These are phyloP conservation scores for Leccinum subspadiceum DNA, from an alignment of 1,284 basidiomycete genomes.

Conservation along the genomic window DNA sequence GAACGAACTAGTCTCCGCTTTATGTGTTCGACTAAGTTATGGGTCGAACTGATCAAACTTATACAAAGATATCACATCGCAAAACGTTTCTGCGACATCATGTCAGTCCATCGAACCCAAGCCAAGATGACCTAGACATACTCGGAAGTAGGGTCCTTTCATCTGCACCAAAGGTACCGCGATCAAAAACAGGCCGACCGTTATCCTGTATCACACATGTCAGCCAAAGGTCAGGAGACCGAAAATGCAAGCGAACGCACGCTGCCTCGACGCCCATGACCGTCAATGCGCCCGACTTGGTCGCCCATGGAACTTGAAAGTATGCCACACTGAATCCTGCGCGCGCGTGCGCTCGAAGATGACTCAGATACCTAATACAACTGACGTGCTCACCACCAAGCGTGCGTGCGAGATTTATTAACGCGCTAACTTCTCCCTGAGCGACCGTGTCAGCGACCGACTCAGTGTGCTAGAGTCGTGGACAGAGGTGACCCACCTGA, in stretches of 20 bases:
- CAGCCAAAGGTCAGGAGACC: background rate
- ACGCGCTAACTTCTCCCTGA: constrained; percentile 51
- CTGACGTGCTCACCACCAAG: constrained; percentile 39
- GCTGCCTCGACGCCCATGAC: constrained; percentile 52
- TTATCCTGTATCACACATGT: background rate
- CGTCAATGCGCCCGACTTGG: constrained; percentile 44
- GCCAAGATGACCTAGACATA: constrained; percentile 26
- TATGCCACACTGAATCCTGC: constrained; percentile 51
- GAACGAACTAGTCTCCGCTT: too few species aligned
- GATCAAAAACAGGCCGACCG: constrained; percentile 44
- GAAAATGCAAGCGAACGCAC: constrained; percentile 23
- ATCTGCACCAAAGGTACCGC: constrained; percentile 45
- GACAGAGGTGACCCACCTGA: constrained; percentile 18
- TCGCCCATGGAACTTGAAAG: constrained; percentile 57
- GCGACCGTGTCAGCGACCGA: background rate
- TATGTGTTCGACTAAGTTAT: too few species aligned
- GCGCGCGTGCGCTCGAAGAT: background rate
- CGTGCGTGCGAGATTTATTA: constrained; percentile 51
- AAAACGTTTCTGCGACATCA: constrained; percentile 20
- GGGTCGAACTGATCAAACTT: too few species aligned
- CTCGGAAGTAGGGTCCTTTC: constrained; percentile 43
- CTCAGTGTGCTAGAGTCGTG: background rate
- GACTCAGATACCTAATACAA: background rate
- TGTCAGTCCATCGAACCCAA: background rate
- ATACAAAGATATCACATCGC: constrained; percentile 8